A percentile compares a stretch with the other conserved stretches of the same genome.
Evolutionary conservation across 1,284 basidiomycete species (phyloP).

Genomic region (Omphalotus olearius): DNA sequence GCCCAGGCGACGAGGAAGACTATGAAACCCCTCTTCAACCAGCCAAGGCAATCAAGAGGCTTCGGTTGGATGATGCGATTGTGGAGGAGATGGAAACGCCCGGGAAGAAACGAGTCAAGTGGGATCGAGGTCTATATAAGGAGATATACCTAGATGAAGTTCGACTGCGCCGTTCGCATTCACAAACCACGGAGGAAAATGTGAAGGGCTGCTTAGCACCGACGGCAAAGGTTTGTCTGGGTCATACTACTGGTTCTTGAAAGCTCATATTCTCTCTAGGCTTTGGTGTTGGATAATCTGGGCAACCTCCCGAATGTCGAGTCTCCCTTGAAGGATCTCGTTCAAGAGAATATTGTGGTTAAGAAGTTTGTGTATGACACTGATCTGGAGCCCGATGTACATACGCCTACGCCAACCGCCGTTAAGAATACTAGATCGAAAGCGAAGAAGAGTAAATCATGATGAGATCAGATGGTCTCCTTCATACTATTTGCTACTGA

Average conservation of each 20-base stretch:
- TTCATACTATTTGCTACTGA: no score
- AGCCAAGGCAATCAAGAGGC: conserved; percentile 21
- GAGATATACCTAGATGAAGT: conserved; percentile 58
- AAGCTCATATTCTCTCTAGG: conserved; percentile 32
- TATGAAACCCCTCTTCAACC: conserved; percentile 56
- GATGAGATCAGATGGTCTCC: neutral
- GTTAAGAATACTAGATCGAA: conserved; percentile 46
- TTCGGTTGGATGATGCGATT: conserved; percentile 38
- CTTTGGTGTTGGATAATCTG: conserved; percentile 61
- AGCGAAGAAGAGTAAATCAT: conserved; percentile 31
- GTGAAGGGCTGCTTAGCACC: conserved; percentile 63
- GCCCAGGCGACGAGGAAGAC: conserved; percentile 80
- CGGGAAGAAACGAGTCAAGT: conserved; percentile 63
- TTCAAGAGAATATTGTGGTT: conserved; percentile 65
- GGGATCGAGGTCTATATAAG: conserved; percentile 70
- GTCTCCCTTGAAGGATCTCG: conserved; percentile 56
- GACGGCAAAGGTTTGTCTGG: conserved; percentile 53
- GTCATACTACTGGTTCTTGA: neutral
- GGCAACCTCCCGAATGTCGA: conserved; percentile 71
- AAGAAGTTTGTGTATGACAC: conserved; percentile 83
- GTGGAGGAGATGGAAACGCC: conserved; percentile 27
- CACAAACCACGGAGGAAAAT: conserved; percentile 35
- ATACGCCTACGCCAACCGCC: conserved; percentile 27
- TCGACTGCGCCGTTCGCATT: conserved; percentile 39
- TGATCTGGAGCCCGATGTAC: conserved; percentile 44